Evolutionary conservation across 805 yeast genomes (phyloP).

Genomic region (Ogataea degrootiae): DNA sequence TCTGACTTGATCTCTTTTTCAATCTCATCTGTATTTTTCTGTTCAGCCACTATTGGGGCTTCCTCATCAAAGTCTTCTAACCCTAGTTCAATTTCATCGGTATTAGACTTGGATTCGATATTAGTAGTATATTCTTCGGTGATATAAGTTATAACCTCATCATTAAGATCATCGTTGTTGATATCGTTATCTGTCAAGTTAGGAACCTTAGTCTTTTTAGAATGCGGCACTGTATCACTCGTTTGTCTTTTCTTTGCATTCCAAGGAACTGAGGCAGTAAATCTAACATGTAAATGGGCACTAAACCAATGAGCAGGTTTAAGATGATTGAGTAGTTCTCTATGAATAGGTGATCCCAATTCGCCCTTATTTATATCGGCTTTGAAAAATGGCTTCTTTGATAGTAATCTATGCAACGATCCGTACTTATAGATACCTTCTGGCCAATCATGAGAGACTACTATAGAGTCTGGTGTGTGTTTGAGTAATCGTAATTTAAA

Average conservation of each 20-base stretch:
- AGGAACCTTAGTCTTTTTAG: too few relatives aligned
- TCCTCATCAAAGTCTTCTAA: conserved; percentile 4
- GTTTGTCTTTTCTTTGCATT: conserved; percentile 8
- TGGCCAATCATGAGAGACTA: conserved; percentile 95
- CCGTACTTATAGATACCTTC: conserved; percentile 69
- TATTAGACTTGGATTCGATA: conserved; percentile 1
- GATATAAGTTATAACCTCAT: not conserved
- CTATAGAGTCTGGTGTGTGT: conserved; percentile 39
- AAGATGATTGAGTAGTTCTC: conserved; percentile 46
- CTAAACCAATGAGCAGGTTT: conserved; percentile 78
- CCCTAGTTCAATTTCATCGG: conserved; percentile 29
- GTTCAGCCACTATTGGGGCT: conserved; percentile 1
- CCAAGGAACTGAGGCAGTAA: conserved; percentile 47
- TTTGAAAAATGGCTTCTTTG: conserved; percentile 61
- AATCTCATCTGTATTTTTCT: conserved; percentile 5
- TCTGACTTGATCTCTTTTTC: not conserved
- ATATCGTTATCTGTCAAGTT: too few relatives aligned
- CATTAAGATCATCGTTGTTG: not conserved
- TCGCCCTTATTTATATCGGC: conserved; percentile 53
- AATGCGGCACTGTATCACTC: too few relatives aligned
- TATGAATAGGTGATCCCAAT: conserved; percentile 71
- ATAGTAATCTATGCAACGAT: conserved; percentile 42
- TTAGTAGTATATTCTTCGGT: not conserved
- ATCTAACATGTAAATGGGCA: conserved; percentile 82
- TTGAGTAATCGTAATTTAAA: conserved; percentile 46